A percentile compares a stretch with the other conserved stretches of the same genome.
Conservation (phyloP, 257 asterid genomes). For the Sherardia arvensis region DNA sequence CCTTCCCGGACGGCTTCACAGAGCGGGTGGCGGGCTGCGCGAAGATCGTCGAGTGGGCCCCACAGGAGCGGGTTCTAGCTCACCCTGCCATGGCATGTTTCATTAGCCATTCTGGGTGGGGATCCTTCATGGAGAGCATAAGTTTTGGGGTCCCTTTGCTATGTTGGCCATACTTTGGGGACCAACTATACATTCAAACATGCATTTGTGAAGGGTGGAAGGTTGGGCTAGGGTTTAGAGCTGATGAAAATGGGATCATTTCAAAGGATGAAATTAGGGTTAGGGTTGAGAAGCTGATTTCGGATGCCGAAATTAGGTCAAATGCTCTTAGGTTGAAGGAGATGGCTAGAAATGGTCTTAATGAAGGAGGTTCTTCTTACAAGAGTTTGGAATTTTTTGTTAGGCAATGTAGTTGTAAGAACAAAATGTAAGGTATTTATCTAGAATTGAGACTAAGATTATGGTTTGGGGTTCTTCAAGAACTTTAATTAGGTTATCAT, state of each 20-base stretch:
- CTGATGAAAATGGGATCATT: constrained; percentile 30
- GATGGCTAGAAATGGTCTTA: constrained; percentile 26
- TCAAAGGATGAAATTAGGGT: constrained; percentile 31
- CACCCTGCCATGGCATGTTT: constrained; percentile 47
- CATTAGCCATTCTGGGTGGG: constrained; percentile 61
- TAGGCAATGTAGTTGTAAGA: constrained; percentile 5
- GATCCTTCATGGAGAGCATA: constrained; percentile 49
- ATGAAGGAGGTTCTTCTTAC: constrained; percentile 34
- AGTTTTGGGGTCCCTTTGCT: constrained; percentile 50
- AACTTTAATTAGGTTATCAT: too few species aligned
- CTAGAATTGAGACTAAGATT: too few species aligned
- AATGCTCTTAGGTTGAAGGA: constrained; percentile 30
- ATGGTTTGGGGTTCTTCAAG: too few species aligned
- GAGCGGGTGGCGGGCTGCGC: constrained; percentile 27
- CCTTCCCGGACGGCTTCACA: constrained; percentile 15
- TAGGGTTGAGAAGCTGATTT: constrained; percentile 28
- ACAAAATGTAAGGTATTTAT: too few species aligned
- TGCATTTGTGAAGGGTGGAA: constrained; percentile 45
- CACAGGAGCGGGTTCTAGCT: constrained; percentile 43
- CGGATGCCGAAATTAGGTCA: constrained; percentile 19
- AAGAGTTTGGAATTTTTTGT: constrained; percentile 12
- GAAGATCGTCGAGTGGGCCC: constrained; percentile 63
- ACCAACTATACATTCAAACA: constrained; percentile 36
- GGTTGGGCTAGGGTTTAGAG: constrained; percentile 29
- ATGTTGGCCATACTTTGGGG: constrained; percentile 66